Evolutionary conservation across 1,284 basidiomycete species (phyloP), one percentile per base, ranked within the genome.

Genomic region (Apiotrichum sp.): DNA sequence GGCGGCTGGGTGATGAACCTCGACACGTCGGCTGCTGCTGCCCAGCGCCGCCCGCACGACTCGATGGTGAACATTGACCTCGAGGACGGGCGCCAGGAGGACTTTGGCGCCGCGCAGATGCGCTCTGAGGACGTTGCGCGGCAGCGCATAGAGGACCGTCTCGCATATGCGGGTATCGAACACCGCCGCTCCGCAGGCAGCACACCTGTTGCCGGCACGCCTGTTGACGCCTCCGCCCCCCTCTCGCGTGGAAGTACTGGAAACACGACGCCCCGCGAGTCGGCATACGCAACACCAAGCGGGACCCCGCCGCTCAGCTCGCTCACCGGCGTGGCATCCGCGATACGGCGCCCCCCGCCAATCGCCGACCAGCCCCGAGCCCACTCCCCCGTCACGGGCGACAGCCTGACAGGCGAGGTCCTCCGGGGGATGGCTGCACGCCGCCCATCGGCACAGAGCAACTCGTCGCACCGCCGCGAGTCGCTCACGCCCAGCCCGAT

Each of bases 1-100:
- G 76, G 76, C 9, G 76, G 76, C 9, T 78, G 76, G 76, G 69
- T 78, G 41, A 75, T 78, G 75, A 70, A 65, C 49, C 55, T 72
- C 22, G 73, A 74, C 53, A 63, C 67, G 1, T 61, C 59, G 33
- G 55, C 56, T 22, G 64, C 60, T 0, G 61, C 65, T 7, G 61
- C 66, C 13, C n/a, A 48, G 41, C 63, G 66, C 22, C 59, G 59
- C 39, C 55, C 62, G 6, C 52, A 59, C 47, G 42, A 43, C 29
- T 36, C 35, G 7, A 76, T 77, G 76, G 75, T 74, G 16, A 73
- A 77, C 58, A 75, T 77, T 52, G 76, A 78, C 61, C 67, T 78
- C 36, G 76, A 78, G 62, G 70, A 69, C 38, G 76, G 76, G 6
- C 63, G 65, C 32, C 56, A 53, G 3, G 69, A 73, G 43, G 48